Evolutionary conservation across 441 rosid species (phyloP).

Genomic region (Populus tomentosa): DNA sequence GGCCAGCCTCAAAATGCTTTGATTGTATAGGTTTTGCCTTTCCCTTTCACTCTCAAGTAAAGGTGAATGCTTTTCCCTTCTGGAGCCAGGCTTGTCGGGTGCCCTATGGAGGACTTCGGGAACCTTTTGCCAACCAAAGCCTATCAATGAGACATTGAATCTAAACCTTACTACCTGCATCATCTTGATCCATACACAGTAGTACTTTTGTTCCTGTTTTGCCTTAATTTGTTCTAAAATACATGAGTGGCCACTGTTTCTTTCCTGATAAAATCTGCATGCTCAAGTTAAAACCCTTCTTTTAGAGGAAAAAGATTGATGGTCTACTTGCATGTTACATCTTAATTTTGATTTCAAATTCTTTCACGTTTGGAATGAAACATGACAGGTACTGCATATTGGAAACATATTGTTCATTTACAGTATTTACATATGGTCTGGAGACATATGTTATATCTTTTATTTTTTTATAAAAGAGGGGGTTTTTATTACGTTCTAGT

Average conservation of each 20-base stretch:
- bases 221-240: background rate
- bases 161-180: background rate
- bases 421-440: too few species aligned
- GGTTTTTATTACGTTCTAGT: too few species aligned
- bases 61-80: constrained; percentile 1
- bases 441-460: too few species aligned
- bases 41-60: constrained; percentile 1
- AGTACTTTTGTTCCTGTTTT: background rate
- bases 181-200: background rate
- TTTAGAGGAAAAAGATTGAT: too few species aligned
- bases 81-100: constrained; percentile 12
- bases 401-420: background rate
- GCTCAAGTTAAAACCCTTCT: too few species aligned
- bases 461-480: too few species aligned
- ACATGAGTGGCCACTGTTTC: background rate
- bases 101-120: background rate
- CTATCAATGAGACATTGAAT: background rate
- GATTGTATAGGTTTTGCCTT: background rate
- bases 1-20: background rate
- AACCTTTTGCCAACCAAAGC: background rate
- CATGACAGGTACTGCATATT: background rate
- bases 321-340: too few species aligned
- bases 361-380: background rate
- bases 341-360: background rate
- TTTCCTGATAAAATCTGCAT: background rate